phyloP scores from a whole-genome alignment of 371 early-diverging fungal genomes.

The Rhizopus sp. region DNA sequence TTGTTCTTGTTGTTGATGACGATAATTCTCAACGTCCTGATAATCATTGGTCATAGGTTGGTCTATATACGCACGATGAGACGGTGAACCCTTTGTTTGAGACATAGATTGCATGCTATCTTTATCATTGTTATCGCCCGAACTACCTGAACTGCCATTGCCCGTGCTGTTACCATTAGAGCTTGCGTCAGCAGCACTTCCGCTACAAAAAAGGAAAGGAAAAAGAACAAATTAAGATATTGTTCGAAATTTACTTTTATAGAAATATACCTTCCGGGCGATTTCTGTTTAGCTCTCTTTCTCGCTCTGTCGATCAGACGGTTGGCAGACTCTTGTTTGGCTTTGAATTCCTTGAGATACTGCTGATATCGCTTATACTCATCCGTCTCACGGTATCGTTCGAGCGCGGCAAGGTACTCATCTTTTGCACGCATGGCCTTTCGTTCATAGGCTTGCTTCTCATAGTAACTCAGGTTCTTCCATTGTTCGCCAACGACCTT shows the following conservation, averaged over 20 bases:
- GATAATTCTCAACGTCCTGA: neutral
- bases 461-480: constrained; percentile 39
- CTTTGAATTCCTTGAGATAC: constrained; percentile 45
- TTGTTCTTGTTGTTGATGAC: neutral
- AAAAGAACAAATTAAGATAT: neutral
- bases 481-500: constrained; percentile 53
- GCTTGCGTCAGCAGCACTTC: constrained; percentile 40
- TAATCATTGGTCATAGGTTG: too few species aligned
- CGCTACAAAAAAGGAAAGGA: constrained; percentile 11
- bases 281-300: constrained; percentile 29
- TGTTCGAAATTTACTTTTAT: neutral
- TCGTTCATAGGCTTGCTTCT: constrained; percentile 43
- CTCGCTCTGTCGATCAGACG: constrained; percentile 22
- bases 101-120: too few species aligned
- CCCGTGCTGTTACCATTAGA: constrained; percentile 41
- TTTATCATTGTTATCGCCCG: constrained; percentile 3
- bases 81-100: too few species aligned
- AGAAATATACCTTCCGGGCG: constrained; percentile 28
- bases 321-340: constrained; percentile 41
- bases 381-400: constrained; percentile 32
- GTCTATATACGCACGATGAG: too few species aligned
- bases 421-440: constrained; percentile 41
- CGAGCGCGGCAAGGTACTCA: constrained; percentile 36
- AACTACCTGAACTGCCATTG: constrained; percentile 34
- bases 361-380: constrained; percentile 42